Conservation (phyloP, 768 basidiomycete genomes). For the Pluteus cervinus region DNA sequence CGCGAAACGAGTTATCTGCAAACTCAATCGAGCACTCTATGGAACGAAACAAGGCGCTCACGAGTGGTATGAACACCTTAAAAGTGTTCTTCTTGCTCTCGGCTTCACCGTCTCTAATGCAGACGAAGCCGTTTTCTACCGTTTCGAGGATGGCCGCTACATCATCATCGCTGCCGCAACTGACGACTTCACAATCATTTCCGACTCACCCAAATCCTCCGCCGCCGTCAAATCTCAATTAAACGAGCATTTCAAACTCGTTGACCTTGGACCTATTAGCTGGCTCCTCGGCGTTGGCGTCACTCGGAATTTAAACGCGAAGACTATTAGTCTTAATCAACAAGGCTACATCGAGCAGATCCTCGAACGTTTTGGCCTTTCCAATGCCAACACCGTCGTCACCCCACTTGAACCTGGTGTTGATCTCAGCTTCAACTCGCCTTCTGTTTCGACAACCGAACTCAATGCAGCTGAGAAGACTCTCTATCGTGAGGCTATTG, state of each 20-base stretch:
- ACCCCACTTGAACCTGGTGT: conserved; percentile 13
- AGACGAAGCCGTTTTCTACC: conserved; percentile 6
- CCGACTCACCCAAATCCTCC: conserved; percentile 7
- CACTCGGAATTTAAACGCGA: conserved; percentile 6
- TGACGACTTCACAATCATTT: conserved; percentile 25
- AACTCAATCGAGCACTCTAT: neutral
- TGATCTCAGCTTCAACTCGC: conserved; percentile 10
- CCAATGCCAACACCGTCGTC: conserved; percentile 10
- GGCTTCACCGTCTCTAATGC: conserved; percentile 6
- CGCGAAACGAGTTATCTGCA: neutral
- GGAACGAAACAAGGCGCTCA: conserved; percentile 12
- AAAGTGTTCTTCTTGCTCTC: conserved; percentile 2
- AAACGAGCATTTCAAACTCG: conserved; percentile 13
- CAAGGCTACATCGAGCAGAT: conserved; percentile 17
- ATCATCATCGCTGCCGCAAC: conserved; percentile 16
- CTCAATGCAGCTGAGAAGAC: neutral
- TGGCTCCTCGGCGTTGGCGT: conserved; percentile 22
- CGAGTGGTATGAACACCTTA: conserved; percentile 20
- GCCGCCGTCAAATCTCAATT: conserved; percentile 9
- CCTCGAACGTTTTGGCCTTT: conserved; percentile 11
- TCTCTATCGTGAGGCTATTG: conserved; percentile 19
- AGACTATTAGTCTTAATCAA: conserved; percentile 18
- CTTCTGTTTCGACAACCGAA: conserved; percentile 5
- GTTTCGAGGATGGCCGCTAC: conserved; percentile 6
- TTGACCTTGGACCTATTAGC: conserved; percentile 16